These are phyloP conservation scores for Acacia confusa DNA, from an alignment of 306 rosid species.

Conservation along the genomic window DNA sequence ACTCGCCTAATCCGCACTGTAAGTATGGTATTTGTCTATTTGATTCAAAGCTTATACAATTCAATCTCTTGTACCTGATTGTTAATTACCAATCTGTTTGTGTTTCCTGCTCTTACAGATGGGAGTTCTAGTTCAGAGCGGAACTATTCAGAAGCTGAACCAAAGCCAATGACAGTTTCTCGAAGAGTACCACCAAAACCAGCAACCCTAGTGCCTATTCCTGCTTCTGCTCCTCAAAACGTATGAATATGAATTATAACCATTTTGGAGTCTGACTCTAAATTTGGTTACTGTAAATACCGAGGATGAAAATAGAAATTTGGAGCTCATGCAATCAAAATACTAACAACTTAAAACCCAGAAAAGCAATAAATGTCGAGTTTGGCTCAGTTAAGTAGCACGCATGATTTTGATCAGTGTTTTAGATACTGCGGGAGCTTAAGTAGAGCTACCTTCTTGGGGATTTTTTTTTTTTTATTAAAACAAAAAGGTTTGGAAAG, in stretches of 20 bases:
- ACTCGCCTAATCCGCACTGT: slow-evolving; percentile 98
- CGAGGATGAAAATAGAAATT: slow-evolving; percentile 39
- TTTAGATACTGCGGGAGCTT: neutral
- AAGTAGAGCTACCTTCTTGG: no score
- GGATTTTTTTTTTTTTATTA: neutral
- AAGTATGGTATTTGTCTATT: slow-evolving; percentile 47
- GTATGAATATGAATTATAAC: slow-evolving; percentile 55
- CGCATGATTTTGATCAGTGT: slow-evolving; percentile 33
- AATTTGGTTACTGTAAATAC: slow-evolving; percentile 47
- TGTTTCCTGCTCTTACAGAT: slow-evolving; percentile 46
- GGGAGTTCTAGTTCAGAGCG: slow-evolving; percentile 92
- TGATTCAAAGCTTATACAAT: slow-evolving; percentile 41
- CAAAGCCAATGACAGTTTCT: slow-evolving; percentile 62
- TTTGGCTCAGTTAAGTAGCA: slow-evolving; percentile 41
- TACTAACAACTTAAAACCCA: slow-evolving; percentile 37
- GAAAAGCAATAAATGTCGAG: slow-evolving; percentile 40
- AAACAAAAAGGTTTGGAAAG: neutral
- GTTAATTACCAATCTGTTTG: neutral
- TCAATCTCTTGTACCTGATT: slow-evolving; percentile 4
- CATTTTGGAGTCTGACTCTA: slow-evolving; percentile 53
- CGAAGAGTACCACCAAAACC: slow-evolving; percentile 63
- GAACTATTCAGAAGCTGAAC: slow-evolving; percentile 79
- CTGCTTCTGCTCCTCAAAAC: slow-evolving; percentile 59
- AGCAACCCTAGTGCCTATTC: slow-evolving; percentile 34
- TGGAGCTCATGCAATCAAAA: slow-evolving; percentile 38